These are phyloP conservation scores for Uromyces viciae-fabae DNA, from an alignment of 1,284 basidiomycete genomes.

Conservation along the genomic window DNA sequence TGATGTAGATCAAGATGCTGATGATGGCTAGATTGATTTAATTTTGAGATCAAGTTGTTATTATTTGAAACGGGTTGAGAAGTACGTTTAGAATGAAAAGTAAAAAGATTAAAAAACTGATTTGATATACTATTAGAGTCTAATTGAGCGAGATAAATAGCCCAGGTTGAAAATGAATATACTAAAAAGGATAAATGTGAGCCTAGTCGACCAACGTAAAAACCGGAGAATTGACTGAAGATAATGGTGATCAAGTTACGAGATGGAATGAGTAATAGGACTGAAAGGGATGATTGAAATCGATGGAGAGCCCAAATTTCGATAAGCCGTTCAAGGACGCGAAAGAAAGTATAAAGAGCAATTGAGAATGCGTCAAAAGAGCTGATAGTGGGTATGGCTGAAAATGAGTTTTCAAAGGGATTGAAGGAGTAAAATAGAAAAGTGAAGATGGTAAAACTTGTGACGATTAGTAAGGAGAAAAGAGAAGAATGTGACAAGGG, in stretches of 20 bases:
- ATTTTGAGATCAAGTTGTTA: too few relatives aligned
- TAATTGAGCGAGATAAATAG: not conserved
- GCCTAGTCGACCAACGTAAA: not conserved
- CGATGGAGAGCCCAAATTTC: constrained; percentile 68
- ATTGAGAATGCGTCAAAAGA: constrained; percentile 64
- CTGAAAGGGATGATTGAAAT: constrained; percentile 3
- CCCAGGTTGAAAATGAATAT: not conserved
- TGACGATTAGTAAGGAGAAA: constrained; percentile 46
- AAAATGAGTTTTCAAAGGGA: constrained; percentile 61
- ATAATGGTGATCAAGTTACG: constrained; percentile 17
- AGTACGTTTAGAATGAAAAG: too few relatives aligned
- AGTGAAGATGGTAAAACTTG: constrained; percentile 9
- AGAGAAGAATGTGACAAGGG: not conserved
- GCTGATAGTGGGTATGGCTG: constrained; percentile 66
- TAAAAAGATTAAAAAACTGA: not conserved
- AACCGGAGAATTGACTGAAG: not conserved
- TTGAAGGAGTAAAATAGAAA: constrained; percentile 59
- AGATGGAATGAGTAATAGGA: not conserved
- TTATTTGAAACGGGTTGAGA: too few relatives aligned
- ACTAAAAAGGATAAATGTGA: not conserved
- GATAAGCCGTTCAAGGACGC: constrained; percentile 65
- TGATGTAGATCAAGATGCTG: too few relatives aligned
- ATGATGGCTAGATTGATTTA: too few relatives aligned
- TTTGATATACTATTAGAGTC: not conserved
- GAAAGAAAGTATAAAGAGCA: constrained; percentile 67